These are phyloP conservation scores for Peniophora sp. DNA, from an alignment of 1,284 basidiomycete genomes.

Conservation along the genomic window DNA sequence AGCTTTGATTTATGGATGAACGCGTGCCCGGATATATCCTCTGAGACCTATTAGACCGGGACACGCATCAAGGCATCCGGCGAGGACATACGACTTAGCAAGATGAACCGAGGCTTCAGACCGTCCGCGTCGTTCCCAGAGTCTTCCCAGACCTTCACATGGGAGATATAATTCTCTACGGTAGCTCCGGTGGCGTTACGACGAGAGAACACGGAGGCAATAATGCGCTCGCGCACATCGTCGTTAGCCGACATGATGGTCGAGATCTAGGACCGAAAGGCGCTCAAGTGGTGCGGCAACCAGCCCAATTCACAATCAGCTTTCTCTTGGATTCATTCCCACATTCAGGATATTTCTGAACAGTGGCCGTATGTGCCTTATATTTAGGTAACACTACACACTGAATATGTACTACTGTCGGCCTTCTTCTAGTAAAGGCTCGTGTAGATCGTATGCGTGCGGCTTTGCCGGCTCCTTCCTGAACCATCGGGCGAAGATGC, in stretches of 20 bases:
- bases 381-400: too few relatives aligned
- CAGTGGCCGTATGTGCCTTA: too few relatives aligned
- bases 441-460: too few relatives aligned
- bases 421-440: too few relatives aligned
- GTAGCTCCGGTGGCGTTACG: conserved; percentile 52
- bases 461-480: neutral
- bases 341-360: too few relatives aligned
- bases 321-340: neutral
- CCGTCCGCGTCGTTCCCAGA: conserved; percentile 54
- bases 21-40: conserved; percentile 55
- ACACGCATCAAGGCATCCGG: conserved; percentile 5
- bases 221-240: conserved; percentile 57
- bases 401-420: too few relatives aligned
- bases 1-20: conserved; percentile 94
- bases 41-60: conserved; percentile 29
- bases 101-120: conserved; percentile 78
- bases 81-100: conserved; percentile 70
- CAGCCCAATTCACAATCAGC: neutral
- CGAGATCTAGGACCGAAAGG: neutral
- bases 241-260: conserved; percentile 48
- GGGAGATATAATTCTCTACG: conserved; percentile 76
- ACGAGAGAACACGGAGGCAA: conserved; percentile 76
- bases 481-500: neutral
- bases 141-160: conserved; percentile 88
- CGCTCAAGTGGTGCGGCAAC: neutral